These are phyloP conservation scores for Breynia disticha DNA, from an alignment of 441 rosid genomes.

Conservation along the genomic window DNA sequence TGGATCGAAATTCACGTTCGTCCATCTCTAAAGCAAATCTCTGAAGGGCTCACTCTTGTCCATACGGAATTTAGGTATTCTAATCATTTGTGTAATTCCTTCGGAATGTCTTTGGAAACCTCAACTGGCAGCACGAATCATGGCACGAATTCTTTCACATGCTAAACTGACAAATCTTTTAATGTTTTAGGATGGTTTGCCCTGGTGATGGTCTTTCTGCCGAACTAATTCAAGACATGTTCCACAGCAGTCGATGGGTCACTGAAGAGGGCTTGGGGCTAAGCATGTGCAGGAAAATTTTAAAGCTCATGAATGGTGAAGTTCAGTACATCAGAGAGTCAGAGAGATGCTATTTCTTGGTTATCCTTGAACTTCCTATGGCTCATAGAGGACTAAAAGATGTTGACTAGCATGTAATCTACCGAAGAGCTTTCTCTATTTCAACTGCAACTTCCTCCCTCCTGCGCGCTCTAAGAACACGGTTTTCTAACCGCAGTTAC, in stretches of 20 bases:
- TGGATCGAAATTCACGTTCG: conserved; percentile 88
- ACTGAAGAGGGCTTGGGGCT: conserved; percentile 82
- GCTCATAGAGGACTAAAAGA: conserved; percentile 26
- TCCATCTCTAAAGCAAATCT: conserved; percentile 47
- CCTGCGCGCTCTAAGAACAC: neutral
- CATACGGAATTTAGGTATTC: conserved; percentile 70
- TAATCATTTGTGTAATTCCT: neutral
- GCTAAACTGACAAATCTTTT: neutral
- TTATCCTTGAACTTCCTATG: conserved; percentile 57
- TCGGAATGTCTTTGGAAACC: too few relatives aligned
- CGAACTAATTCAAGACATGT: conserved; percentile 90
- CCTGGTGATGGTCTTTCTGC: conserved; percentile 92
- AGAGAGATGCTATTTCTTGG: conserved; percentile 67
- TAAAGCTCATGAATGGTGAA: conserved; percentile 83
- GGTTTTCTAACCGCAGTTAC: conserved; percentile 15
- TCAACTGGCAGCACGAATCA: too few relatives aligned
- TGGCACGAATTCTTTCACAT: too few relatives aligned
- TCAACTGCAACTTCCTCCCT: conserved; percentile 10
- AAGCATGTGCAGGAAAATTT: conserved; percentile 83
- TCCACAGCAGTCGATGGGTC: conserved; percentile 66
- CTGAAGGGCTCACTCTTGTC: conserved; percentile 40
- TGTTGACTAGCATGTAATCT: conserved; percentile 19
- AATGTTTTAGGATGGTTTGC: conserved; percentile 61
- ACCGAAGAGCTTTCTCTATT: conserved; percentile 10
- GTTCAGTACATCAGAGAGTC: conserved; percentile 83